A percentile compares a stretch with the other conserved stretches of the same genome.
Conservation (phyloP, 306 rosid species). For the Carpinus viminea region DNA sequence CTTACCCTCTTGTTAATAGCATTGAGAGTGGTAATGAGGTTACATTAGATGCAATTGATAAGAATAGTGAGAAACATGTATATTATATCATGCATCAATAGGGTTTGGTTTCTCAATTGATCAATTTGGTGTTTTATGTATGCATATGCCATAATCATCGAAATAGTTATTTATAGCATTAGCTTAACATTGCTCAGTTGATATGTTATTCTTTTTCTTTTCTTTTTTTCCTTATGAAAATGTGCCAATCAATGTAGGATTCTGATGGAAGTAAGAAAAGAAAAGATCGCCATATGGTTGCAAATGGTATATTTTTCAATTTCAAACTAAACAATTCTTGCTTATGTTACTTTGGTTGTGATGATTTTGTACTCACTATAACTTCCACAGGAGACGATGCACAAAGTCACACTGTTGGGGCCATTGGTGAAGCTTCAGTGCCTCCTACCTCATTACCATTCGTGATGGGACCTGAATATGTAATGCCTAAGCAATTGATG, state of each 20-base stretch:
- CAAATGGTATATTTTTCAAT: slow-evolving; percentile 57
- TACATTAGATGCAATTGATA: slow-evolving; percentile 69
- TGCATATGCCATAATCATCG: not conserved
- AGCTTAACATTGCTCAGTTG: slow-evolving; percentile 10
- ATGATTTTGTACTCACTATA: slow-evolving; percentile 22
- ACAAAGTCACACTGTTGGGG: slow-evolving; percentile 52
- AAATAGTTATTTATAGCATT: not conserved
- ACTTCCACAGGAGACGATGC: slow-evolving; percentile 74
- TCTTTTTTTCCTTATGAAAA: not conserved
- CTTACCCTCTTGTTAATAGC: slow-evolving; percentile 31
- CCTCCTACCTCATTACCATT: too few relatives aligned
- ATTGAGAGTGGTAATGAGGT: slow-evolving; percentile 87
- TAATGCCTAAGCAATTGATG: slow-evolving; percentile 70
- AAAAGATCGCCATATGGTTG: slow-evolving; percentile 90
- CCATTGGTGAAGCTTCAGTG: slow-evolving; percentile 37
- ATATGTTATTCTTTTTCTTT: slow-evolving; percentile 20
- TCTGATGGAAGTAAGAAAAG: slow-evolving; percentile 67
- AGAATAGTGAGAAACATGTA: slow-evolving; percentile 60
- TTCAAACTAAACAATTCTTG: slow-evolving; percentile 12
- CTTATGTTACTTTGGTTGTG: slow-evolving; percentile 11
- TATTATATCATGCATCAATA: slow-evolving; percentile 7
- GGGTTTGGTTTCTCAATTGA: slow-evolving; percentile 12
- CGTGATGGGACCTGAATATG: not conserved
- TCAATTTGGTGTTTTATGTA: not conserved
- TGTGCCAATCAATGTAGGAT: slow-evolving; percentile 46